Percentiles rank a stretch among this genome's conserved stretches.
Conservation (phyloP, 2,329 filamentous ascomycete species). For the Ophiostoma sp. region DNA sequence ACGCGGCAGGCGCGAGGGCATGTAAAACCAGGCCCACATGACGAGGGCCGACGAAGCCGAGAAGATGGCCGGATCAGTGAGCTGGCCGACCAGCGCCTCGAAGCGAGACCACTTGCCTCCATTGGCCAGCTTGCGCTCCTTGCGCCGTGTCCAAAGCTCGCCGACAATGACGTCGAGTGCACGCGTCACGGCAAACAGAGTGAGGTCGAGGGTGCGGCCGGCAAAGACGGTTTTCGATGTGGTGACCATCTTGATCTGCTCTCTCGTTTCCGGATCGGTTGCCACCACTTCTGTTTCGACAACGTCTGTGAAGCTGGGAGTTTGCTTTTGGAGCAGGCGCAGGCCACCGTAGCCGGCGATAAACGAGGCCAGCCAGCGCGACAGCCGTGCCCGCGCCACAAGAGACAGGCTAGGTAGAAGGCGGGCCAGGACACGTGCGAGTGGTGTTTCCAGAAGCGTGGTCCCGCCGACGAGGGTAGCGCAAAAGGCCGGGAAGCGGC, state of each 20-base stretch:
- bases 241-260: background rate
- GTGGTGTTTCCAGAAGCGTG: constrained; percentile 42
- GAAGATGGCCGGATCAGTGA: constrained; percentile 66
- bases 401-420: constrained; percentile 29
- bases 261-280: background rate
- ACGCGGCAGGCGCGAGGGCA: constrained; percentile 61
- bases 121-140: constrained; percentile 40
- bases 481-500: constrained; percentile 59
- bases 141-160: constrained; percentile 55
- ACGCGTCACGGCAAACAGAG: constrained; percentile 67
- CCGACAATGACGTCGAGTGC: constrained; percentile 67
- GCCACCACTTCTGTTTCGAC: constrained; percentile 24
- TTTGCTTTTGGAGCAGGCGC: constrained; percentile 51
- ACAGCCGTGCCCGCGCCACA: constrained; percentile 40
- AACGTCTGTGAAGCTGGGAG: constrained; percentile 39
- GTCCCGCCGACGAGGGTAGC: constrained; percentile 55
- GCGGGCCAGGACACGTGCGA: constrained; percentile 31
- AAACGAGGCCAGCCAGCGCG: constrained; percentile 54
- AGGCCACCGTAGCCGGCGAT: constrained; percentile 54
- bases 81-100: constrained; percentile 39
- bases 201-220: constrained; percentile 74
- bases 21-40: constrained; percentile 88
- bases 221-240: constrained; percentile 36
- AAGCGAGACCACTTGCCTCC: constrained; percentile 42
- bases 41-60: constrained; percentile 65